Base-by-base conservation (phyloP, 805 yeast genomes). In the Yarrowia keelungensis region DNA sequence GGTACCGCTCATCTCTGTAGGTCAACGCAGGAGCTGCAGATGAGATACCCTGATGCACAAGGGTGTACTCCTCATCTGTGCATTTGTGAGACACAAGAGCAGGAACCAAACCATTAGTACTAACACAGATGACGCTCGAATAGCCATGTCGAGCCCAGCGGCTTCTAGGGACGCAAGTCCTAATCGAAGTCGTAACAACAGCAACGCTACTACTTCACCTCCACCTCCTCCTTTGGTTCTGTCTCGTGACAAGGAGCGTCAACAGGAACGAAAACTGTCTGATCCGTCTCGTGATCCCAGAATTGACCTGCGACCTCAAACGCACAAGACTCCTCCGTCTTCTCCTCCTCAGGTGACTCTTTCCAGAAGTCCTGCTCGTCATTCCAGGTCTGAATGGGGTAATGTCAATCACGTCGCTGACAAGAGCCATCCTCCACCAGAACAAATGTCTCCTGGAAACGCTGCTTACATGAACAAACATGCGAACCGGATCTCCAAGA, bases 361-460 rank as follows among this genome's bases (percentile, higher is more conserved):
- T 3, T 53, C 59, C 8, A 19, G 59, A 39, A 53, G 59, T 10
- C 59, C 59, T 2, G 59, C 59, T 1, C 5, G 59, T 14, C 59
- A 53, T 8, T 53, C 59, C 1, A 16, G 59, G 5, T 19, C 45
- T 19, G 58, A 51, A 19, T 38, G 58, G 62, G 38, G 36, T 19
- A 3, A 9, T 19, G 46, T 54, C 19, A 50, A 32, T 11, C 38
- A 49, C 8, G 53, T 26, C 12, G 15, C 19, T 11, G 53, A 26
- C 5, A 26, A 26, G 8, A 38, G 53, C 1, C 54, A 49, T 11
- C 39, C 5, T 1, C 3, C 41, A 5, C 43, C 58, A 0, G 43
- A 36, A 5, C 58, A 49, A 32, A 49, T 56, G 39, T 56, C 64
- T 4, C 64, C 64, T 3, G 64, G 64, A n/a, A 56, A 56, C 19